Conservation (phyloP, 495 filamentous ascomycete species). For the Glonium stellatum region DNA sequence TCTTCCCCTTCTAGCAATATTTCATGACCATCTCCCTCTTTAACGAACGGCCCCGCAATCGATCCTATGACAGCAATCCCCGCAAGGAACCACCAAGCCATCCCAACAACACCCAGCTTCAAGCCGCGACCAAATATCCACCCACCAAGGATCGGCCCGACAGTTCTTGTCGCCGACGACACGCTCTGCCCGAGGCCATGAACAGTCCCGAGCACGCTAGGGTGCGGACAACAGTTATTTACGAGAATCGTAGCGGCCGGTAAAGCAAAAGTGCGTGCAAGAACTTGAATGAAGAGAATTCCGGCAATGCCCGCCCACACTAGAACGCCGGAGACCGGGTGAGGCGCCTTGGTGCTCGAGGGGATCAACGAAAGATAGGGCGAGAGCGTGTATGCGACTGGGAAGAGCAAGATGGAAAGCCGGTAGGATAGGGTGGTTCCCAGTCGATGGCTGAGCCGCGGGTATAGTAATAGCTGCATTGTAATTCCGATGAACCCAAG, state of each 20-base stretch:
- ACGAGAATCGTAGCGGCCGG: slow-evolving; percentile 63
- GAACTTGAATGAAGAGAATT: slow-evolving; percentile 60
- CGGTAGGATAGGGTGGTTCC: slow-evolving; percentile 58
- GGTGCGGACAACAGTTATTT: slow-evolving; percentile 60
- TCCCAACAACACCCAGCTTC: slow-evolving; percentile 56
- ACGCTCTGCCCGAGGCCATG: slow-evolving; percentile 64
- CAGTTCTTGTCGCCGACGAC: slow-evolving; percentile 50
- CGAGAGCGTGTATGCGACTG: slow-evolving; percentile 56
- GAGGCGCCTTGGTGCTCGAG: slow-evolving; percentile 25
- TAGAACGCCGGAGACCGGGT: slow-evolving; percentile 51
- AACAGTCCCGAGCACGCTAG: slow-evolving; percentile 57
- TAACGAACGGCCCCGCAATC: slow-evolving; percentile 58
- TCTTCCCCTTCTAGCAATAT: slow-evolving; percentile 37
- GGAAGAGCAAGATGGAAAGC: slow-evolving; percentile 54
- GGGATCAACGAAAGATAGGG: slow-evolving; percentile 63
- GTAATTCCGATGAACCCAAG: slow-evolving; percentile 64
- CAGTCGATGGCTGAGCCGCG: slow-evolving; percentile 49
- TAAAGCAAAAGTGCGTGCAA: slow-evolving; percentile 64
- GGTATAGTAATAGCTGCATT: slow-evolving; percentile 65
- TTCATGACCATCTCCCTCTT: slow-evolving; percentile 53
- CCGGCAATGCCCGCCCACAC: slow-evolving; percentile 57
- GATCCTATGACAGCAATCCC: slow-evolving; percentile 55
- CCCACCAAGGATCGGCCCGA: slow-evolving; percentile 61
- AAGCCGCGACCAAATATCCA: slow-evolving; percentile 59
- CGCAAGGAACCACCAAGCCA: slow-evolving; percentile 66